Conservation (phyloP, 441 rosid genomes). For the Euphorbia schlechtendalii region DNA sequence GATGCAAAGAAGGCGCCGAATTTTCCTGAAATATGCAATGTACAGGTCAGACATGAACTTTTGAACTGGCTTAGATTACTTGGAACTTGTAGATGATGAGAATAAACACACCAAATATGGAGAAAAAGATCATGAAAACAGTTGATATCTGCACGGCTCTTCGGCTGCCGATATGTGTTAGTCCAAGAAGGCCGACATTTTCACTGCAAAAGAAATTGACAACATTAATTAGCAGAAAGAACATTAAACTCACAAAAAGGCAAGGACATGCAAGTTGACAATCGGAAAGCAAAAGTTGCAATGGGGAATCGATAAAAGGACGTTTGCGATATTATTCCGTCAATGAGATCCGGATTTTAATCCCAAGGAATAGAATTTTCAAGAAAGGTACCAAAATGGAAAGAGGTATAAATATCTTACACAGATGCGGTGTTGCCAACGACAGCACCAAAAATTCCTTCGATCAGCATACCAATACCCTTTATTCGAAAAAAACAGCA, state of each 20-base stretch:
- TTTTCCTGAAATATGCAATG: slow-evolving; percentile 46
- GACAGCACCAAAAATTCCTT: slow-evolving; percentile 80
- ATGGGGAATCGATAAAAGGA: no score
- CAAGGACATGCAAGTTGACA: no score
- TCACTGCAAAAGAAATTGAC: slow-evolving; percentile 49
- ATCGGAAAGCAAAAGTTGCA: no score
- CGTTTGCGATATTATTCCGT: no score
- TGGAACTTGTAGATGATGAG: not conserved
- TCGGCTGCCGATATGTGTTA: slow-evolving; percentile 89
- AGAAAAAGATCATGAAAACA: slow-evolving; percentile 91
- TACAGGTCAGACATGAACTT: slow-evolving; percentile 4
- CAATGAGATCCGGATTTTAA: no score
- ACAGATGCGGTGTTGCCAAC: slow-evolving; percentile 85
- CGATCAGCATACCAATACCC: slow-evolving; percentile 79
- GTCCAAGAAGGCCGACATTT: slow-evolving; percentile 93
- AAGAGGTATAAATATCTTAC: slow-evolving; percentile 36
- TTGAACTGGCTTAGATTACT: not conserved
- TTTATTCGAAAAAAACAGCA: slow-evolving; percentile 24
- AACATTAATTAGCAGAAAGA: slow-evolving; percentile 7
- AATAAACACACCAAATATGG: slow-evolving; percentile 71
- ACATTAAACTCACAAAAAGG: no score
- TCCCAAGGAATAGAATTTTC: no score
- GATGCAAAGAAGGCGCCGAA: slow-evolving; percentile 98
- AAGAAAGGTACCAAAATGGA: not conserved
- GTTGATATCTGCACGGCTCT: slow-evolving; percentile 90